These are phyloP conservation scores for Pythium oligandrum DNA, from an alignment of 352 stramenopile genomes.

Conservation along the genomic window DNA sequence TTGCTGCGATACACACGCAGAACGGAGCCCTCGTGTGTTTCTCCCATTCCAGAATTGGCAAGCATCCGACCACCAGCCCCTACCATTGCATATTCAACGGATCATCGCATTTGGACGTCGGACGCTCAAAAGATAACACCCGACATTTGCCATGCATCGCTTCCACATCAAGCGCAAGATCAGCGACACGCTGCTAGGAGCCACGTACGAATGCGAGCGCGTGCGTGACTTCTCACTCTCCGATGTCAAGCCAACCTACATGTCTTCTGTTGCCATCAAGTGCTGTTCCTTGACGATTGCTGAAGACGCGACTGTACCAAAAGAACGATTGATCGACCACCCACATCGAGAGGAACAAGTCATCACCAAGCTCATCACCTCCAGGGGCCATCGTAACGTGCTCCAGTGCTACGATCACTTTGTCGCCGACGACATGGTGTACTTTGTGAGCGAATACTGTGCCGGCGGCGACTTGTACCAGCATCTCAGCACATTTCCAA, in stretches of 20 bases:
- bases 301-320: background rate
- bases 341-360: slow-evolving; percentile 5
- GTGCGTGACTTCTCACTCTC: background rate
- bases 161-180: slow-evolving; percentile 15
- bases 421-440: slow-evolving; percentile 12
- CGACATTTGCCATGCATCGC: slow-evolving; percentile 7
- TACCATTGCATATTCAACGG: too few species aligned
- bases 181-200: slow-evolving; percentile 12
- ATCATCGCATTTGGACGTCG: too few species aligned
- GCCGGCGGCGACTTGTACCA: slow-evolving; percentile 16
- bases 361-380: background rate
- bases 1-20: too few species aligned
- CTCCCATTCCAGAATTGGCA: too few species aligned
- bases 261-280: slow-evolving; percentile 7
- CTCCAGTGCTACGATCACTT: slow-evolving; percentile 4
- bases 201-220: slow-evolving; percentile 13
- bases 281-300: background rate
- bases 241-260: background rate
- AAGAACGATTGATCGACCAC: slow-evolving; percentile 1
- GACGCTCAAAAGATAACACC: too few species aligned
- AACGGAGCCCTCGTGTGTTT: too few species aligned
- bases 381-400: background rate
- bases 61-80: too few species aligned
- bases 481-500: background rate
- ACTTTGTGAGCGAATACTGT: slow-evolving; percentile 21